Conservation (phyloP, 163 green algal genomes). For the Prototheca cutis region DNA sequence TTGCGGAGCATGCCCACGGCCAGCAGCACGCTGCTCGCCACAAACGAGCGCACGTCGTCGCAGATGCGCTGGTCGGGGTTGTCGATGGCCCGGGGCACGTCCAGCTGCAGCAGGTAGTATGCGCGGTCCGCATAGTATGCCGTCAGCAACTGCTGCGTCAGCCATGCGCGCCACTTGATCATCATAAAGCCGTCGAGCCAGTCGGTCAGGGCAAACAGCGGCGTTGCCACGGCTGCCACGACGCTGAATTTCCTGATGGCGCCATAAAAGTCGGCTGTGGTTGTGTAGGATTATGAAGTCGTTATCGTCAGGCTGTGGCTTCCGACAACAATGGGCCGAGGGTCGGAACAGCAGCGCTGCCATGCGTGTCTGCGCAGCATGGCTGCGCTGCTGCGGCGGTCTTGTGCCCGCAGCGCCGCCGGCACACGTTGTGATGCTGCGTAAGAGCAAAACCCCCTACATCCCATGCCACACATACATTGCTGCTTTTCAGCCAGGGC, state of each 20-base stretch:
- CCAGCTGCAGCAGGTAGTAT: slow-evolving; percentile 32
- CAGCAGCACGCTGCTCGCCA: slow-evolving; percentile 44
- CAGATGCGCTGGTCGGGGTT: slow-evolving; percentile 75
- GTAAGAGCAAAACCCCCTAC: too few relatives aligned
- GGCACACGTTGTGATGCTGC: too few relatives aligned
- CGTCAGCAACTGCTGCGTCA: slow-evolving; percentile 14
- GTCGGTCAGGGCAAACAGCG: slow-evolving; percentile 62
- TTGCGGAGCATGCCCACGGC: slow-evolving; percentile 54
- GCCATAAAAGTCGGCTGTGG: slow-evolving; percentile 51
- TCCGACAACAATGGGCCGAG: too few relatives aligned
- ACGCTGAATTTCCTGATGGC: slow-evolving; percentile 54
- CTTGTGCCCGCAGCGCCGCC: too few relatives aligned
- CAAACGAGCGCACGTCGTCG: slow-evolving; percentile 63
- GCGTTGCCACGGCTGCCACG: slow-evolving; percentile 62
- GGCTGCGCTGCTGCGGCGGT: too few relatives aligned
- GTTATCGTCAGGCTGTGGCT: too few relatives aligned
- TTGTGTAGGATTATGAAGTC: too few relatives aligned
- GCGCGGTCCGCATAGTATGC: slow-evolving; percentile 16
- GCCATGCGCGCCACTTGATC: slow-evolving; percentile 21
- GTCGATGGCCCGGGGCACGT: slow-evolving; percentile 29
- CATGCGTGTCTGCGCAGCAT: too few relatives aligned
- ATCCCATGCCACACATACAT: too few relatives aligned
- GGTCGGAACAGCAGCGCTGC: too few relatives aligned
- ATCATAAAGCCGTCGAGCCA: slow-evolving; percentile 51
- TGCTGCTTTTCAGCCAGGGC: slow-evolving; percentile 2